Base-by-base conservation (phyloP, 176 grass and related monocot species). In the Luzula sylvatica region DNA sequence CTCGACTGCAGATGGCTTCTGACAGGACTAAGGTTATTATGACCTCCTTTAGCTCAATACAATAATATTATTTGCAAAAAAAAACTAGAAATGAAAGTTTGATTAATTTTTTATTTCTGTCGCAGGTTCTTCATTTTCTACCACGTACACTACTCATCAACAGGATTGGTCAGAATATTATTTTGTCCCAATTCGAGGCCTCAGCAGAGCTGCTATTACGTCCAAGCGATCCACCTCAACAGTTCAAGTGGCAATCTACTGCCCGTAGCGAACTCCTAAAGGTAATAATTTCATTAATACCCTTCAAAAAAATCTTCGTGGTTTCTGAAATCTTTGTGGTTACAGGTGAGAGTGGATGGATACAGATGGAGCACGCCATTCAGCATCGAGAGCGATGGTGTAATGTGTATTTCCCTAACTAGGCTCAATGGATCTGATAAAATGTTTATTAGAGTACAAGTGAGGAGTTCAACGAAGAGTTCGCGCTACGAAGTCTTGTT, bases 1-100 rank as follows among this genome's bases (percentile, higher is more conserved):
- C 62, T 57, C 87, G 85, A 73, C 66, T 92, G 32, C 84, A 92
- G 65, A 86, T 92, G 87, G 65, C 87, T 60, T 86, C 87, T 54
- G 87, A 92, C 35, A 81, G 87, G 70, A 92, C 87, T 58, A 92
- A 92, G 87, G 87, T 92, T 61, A 38, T n/a, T n/a, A n/a, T n/a
- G n/a, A n/a, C n/a, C n/a, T n/a, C n/a, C n/a, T n/a, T n/a, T n/a
- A n/a, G n/a, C n/a, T n/a, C n/a, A n/a, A n/a, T n/a, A n/a, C n/a
- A n/a, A n/a, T n/a, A 32, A 32, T 32, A 32, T 32, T 32, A 32
- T 32, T 32, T 32, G 29, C 29, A 32, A 32, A 32, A 32, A 32
- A 32, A n/a, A n/a, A n/a, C n/a, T 32, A 8, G 8, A 8, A 32
- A 32, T 32, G 5, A 32, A 32, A 8, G 8, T 32, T 32, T 32